Evolutionary conservation across 495 filamentous ascomycete species (phyloP).

Genomic region (Aspergillus sparsus): DNA sequence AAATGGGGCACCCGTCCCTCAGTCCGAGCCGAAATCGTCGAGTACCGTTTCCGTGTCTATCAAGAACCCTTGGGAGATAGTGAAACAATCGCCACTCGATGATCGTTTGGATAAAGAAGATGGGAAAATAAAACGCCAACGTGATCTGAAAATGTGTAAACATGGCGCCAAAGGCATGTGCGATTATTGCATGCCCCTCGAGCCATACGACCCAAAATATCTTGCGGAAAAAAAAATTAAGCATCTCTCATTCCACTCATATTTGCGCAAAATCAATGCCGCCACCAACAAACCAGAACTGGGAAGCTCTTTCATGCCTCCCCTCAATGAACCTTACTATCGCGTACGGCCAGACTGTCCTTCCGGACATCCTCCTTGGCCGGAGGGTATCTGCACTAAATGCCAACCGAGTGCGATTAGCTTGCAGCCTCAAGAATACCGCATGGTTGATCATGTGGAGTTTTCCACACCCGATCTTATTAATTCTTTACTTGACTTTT

Average conservation of each 20-base stretch:
- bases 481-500: constrained; percentile 86
- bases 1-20: constrained; percentile 75
- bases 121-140: constrained; percentile 82
- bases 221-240: constrained; percentile 97
- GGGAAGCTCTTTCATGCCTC: constrained; percentile 91
- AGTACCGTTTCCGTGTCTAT: constrained; percentile 60
- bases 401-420: constrained; percentile 98
- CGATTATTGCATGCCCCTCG: constrained; percentile 97
- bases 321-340: constrained; percentile 90
- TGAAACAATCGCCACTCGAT: constrained; percentile 83
- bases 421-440: constrained; percentile 86
- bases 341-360: constrained; percentile 87
- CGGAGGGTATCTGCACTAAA: constrained; percentile 98
- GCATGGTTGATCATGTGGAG: constrained; percentile 99
- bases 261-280: constrained; percentile 91
- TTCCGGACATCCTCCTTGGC: constrained; percentile 89
- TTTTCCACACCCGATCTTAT: constrained; percentile 81
- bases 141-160: constrained; percentile 86
- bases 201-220: constrained; percentile 87
- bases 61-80: constrained; percentile 91
- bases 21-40: constrained; percentile 62
- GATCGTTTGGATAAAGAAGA: constrained; percentile 82
- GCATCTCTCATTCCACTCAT: constrained; percentile 92
- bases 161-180: constrained; percentile 98
- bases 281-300: constrained; percentile 94